phyloP scores from a whole-genome alignment of 371 early-diverging fungal genomes.

The Capillidium rhysosporum region DNA sequence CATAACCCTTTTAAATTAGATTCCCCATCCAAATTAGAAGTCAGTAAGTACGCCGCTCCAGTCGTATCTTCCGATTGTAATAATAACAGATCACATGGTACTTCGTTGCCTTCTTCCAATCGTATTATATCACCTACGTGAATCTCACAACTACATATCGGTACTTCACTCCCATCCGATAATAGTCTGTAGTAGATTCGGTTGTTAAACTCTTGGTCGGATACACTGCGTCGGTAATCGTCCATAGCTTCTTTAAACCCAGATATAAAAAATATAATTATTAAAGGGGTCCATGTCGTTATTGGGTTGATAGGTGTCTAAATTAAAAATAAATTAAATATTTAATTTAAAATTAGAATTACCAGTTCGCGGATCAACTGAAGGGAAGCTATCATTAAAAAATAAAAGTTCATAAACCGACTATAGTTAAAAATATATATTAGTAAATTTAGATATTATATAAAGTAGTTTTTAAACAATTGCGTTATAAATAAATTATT shows the following conservation, averaged over 20 bases:
- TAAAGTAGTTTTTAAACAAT: no score
- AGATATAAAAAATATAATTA: conserved; percentile 83
- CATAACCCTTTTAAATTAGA: conserved; percentile 95
- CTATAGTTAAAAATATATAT: no score
- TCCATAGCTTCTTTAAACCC: conserved; percentile 94
- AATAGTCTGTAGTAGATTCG: conserved; percentile 44
- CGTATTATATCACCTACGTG: conserved; percentile 87
- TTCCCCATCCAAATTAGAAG: conserved; percentile 95
- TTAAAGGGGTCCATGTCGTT: conserved; percentile 52
- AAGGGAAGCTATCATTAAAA: conserved; percentile 84
- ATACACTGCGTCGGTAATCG: conserved; percentile 74
- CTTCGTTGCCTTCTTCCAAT: conserved; percentile 78
- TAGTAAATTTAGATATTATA: no score
- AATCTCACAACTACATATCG: conserved; percentile 58
- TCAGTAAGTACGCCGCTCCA: conserved; percentile 79
- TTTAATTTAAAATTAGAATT: conserved; percentile 86
- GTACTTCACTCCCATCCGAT: conserved; percentile 11
- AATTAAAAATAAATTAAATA: no score
- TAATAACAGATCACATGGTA: conserved; percentile 85
- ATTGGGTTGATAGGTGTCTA: conserved; percentile 8
- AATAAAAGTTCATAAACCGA: conserved; percentile 94
- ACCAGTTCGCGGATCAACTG: conserved; percentile 63
- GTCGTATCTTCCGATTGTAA: conserved; percentile 64
- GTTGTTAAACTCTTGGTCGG: conserved; percentile 89
- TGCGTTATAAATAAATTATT: no score